A percentile compares a stretch with the other conserved stretches of the same genome.
These are phyloP conservation scores for Colletotrichum sp. DNA, from an alignment of 2,329 filamentous ascomycete genomes.

Conservation along the genomic window DNA sequence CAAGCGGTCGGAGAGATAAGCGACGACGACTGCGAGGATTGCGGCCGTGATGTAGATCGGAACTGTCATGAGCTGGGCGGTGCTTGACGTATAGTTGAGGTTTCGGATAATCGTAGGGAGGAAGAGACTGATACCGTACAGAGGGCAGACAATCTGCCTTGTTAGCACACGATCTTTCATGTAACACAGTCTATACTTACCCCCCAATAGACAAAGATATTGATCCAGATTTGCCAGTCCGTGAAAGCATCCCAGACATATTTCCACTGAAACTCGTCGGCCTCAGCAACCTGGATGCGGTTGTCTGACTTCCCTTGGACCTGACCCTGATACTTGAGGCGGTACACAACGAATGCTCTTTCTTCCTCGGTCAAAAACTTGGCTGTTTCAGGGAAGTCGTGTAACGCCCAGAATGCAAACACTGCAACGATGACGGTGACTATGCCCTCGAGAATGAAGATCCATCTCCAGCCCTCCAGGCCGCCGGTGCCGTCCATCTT, in stretches of 20 bases:
- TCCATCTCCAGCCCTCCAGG: constrained; percentile 67
- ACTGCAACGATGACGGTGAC: constrained; percentile 72
- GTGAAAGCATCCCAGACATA: constrained; percentile 76
- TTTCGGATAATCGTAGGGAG: constrained; percentile 68
- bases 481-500: constrained; percentile 72
- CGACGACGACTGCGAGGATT: constrained; percentile 57
- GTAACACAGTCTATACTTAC: constrained; percentile 40
- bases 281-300: constrained; percentile 55
- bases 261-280: constrained; percentile 76
- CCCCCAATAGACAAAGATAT: constrained; percentile 68
- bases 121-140: constrained; percentile 65
- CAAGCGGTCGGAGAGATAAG: constrained; percentile 59
- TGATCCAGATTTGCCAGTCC: constrained; percentile 80
- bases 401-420: constrained; percentile 71
- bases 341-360: constrained; percentile 70
- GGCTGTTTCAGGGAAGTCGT: constrained; percentile 83
- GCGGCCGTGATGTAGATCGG: constrained; percentile 67
- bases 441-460: constrained; percentile 74
- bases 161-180: neutral
- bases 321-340: constrained; percentile 70
- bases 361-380: constrained; percentile 76
- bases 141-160: constrained; percentile 51
- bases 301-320: constrained; percentile 15
- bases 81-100: constrained; percentile 61
- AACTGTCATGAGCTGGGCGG: constrained; percentile 70